Evolutionary conservation across 129 eudicot genomes (phyloP).

Genomic region (Flaveria brownii): DNA sequence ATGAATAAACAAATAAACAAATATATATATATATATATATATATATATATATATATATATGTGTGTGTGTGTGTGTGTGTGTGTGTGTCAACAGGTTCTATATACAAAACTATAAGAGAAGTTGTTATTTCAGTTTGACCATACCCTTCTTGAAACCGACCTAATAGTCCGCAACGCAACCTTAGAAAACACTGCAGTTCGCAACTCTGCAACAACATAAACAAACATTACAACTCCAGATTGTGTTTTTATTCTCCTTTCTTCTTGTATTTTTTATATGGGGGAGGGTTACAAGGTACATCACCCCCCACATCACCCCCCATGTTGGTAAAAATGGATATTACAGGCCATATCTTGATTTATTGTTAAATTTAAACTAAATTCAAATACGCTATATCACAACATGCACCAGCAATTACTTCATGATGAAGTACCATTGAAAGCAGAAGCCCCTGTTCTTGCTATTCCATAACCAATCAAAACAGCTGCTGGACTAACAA

Average conservation of each 20-base stretch:
- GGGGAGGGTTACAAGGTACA: not conserved
- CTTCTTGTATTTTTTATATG: no score
- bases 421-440: slow-evolving; percentile 79
- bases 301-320: no score
- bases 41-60: no score
- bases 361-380: not conserved
- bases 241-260: not conserved
- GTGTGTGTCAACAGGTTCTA: no score
- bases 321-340: not conserved
- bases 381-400: slow-evolving; percentile 1
- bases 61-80: no score
- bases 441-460: slow-evolving; percentile 85
- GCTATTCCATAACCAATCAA: slow-evolving; percentile 93
- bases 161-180: slow-evolving; percentile 94
- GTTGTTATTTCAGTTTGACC: slow-evolving; percentile 6
- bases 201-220: slow-evolving; percentile 57
- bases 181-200: slow-evolving; percentile 95
- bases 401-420: slow-evolving; percentile 52
- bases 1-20: not conserved
- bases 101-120: not conserved
- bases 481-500: slow-evolving; percentile 89
- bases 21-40: no score
- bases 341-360: not conserved
- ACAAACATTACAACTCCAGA: slow-evolving; percentile 24
- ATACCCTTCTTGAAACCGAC: slow-evolving; percentile 83